These are phyloP conservation scores for Penicillium janthinellum DNA, from an alignment of 2,329 filamentous ascomycete genomes.

Conservation along the genomic window DNA sequence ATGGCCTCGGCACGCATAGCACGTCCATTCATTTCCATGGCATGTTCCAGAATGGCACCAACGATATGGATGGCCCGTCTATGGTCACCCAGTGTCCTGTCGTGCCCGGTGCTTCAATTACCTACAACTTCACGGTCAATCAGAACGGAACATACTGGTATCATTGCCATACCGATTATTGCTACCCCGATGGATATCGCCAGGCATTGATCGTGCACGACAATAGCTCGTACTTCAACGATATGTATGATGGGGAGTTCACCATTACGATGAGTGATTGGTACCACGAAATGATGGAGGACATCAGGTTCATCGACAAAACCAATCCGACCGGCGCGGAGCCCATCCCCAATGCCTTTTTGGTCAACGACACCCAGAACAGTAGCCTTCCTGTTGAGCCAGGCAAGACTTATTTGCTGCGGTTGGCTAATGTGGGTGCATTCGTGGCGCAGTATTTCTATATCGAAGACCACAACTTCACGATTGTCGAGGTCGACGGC, in stretches of 20 bases:
- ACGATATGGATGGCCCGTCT: constrained; percentile 71
- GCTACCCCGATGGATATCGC: constrained; percentile 69
- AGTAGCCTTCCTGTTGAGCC: constrained; percentile 61
- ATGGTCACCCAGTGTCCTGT: constrained; percentile 63
- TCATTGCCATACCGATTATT: constrained; percentile 66
- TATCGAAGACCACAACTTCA: constrained; percentile 60
- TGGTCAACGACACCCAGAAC: constrained; percentile 69
- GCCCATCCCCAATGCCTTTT: constrained; percentile 65
- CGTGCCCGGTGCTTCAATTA: constrained; percentile 46
- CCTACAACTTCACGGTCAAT: constrained; percentile 67
- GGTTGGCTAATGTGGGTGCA: constrained; percentile 72
- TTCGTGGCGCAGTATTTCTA: constrained; percentile 60
- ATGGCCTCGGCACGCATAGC: constrained; percentile 64
- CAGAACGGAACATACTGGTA: constrained; percentile 64
- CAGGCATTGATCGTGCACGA: constrained; percentile 69
- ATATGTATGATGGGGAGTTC: constrained; percentile 61
- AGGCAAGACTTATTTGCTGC: constrained; percentile 72
- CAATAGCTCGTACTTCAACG: constrained; percentile 53
- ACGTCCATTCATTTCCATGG: constrained; percentile 77
- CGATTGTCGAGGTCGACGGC: constrained; percentile 72
- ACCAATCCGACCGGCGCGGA: constrained; percentile 62
- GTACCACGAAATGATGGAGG: constrained; percentile 66
- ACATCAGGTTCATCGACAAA: constrained; percentile 51
- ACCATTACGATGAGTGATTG: constrained; percentile 72
- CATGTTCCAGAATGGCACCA: constrained; percentile 74